These are phyloP conservation scores for Chrysosporium queenslandicum DNA, from an alignment of 2,329 filamentous ascomycete genomes.

Conservation along the genomic window DNA sequence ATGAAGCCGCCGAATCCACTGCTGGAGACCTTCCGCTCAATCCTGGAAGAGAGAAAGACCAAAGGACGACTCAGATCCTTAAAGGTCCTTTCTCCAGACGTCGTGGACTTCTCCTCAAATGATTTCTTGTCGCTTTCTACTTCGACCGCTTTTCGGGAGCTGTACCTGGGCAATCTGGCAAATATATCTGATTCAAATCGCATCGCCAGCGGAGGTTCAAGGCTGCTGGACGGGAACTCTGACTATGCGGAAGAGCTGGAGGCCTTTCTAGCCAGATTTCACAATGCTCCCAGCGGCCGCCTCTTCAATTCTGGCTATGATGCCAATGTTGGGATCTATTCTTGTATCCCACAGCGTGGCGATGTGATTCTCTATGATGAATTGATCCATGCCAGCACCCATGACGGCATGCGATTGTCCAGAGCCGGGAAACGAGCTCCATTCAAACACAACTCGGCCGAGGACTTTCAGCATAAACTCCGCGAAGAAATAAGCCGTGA, in stretches of 20 bases:
- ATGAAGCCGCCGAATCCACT: slow-evolving; percentile 18
- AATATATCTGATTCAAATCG: slow-evolving; percentile 29
- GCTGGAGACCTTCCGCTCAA: slow-evolving; percentile 24
- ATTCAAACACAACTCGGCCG: slow-evolving; percentile 42
- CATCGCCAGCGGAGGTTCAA: slow-evolving; percentile 50
- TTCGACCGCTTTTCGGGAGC: slow-evolving; percentile 38
- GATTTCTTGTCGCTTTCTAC: slow-evolving; percentile 53
- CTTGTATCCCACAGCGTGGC: slow-evolving; percentile 48
- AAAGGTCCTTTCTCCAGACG: slow-evolving; percentile 36
- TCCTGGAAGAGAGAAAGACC: slow-evolving; percentile 33
- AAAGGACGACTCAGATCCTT: slow-evolving; percentile 40
- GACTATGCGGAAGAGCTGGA: slow-evolving; percentile 51
- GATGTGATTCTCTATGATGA: slow-evolving; percentile 63
- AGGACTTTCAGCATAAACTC: slow-evolving; percentile 33
- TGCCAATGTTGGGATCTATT: slow-evolving; percentile 56
- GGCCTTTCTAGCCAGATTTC: slow-evolving; percentile 48
- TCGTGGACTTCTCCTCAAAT: slow-evolving; percentile 54
- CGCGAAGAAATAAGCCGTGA: slow-evolving; percentile 25
- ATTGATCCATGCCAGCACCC: slow-evolving; percentile 65
- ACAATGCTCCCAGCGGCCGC: slow-evolving; percentile 48
- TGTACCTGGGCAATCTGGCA: slow-evolving; percentile 41
- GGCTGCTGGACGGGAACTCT: slow-evolving; percentile 57
- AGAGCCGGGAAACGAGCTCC: slow-evolving; percentile 41
- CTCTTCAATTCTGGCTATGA: slow-evolving; percentile 58
- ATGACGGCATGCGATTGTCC: slow-evolving; percentile 63